Percentiles rank a stretch among this genome's conserved stretches.
Evolutionary conservation across 176 grass and related monocot genomes (phyloP).

Genomic region (Puccinellia tenuiflora): DNA sequence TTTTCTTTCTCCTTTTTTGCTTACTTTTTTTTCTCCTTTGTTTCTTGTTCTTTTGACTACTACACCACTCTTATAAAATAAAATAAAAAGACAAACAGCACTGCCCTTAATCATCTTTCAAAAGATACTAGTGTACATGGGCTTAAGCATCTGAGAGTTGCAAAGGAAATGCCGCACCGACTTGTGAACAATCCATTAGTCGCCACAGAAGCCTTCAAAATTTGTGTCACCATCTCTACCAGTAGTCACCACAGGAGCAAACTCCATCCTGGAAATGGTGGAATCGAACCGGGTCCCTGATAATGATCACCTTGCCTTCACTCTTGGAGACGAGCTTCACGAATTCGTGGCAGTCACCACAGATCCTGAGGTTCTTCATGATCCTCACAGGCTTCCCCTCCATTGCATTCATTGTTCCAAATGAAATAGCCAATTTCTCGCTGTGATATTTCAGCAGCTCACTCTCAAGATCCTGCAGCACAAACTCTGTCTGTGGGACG

Average conservation of each 20-base stretch:
- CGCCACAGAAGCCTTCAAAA: neutral
- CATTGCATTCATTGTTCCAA: constrained; percentile 39
- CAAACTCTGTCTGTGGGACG: constrained; percentile 50
- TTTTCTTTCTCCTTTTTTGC: too few relatives aligned
- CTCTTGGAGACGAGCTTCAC: constrained; percentile 50
- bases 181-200: neutral
- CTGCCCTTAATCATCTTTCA: too few relatives aligned
- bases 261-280: constrained; percentile 61
- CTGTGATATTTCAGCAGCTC: constrained; percentile 72
- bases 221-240: constrained; percentile 20
- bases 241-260: constrained; percentile 76
- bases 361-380: constrained; percentile 72
- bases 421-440: constrained; percentile 61
- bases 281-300: constrained; percentile 64
- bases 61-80: too few relatives aligned
- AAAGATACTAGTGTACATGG: too few relatives aligned
- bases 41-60: too few relatives aligned
- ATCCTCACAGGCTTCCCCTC: constrained; percentile 55
- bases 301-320: constrained; percentile 44
- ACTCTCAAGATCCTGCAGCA: constrained; percentile 52
- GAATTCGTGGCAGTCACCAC: constrained; percentile 62
- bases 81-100: too few relatives aligned
- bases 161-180: neutral
- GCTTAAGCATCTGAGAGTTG: neutral
- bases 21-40: too few relatives aligned